A percentile compares a stretch with the other conserved stretches of the same genome.
phyloP scores from a whole-genome alignment of 164 flowering plant species.

The Piper betle region DNA sequence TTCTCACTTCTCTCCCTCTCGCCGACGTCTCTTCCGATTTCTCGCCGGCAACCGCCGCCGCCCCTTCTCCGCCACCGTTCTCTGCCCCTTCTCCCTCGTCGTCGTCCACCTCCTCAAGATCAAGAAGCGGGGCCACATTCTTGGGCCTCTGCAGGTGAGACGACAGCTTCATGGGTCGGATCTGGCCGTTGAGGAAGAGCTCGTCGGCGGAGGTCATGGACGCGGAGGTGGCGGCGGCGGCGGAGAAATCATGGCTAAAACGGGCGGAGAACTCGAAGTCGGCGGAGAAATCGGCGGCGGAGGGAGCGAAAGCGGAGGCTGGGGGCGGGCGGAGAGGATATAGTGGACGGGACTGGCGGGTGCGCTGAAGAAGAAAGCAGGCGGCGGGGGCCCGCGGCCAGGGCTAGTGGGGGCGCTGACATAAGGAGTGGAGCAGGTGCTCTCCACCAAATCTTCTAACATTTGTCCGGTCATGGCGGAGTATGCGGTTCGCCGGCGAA shows the following conservation, averaged over 20 bases:
- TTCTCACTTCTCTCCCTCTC: slow-evolving; percentile 11
- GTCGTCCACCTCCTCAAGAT: slow-evolving; percentile 32
- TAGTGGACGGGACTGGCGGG: slow-evolving; percentile 64
- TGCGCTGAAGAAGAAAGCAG: slow-evolving; percentile 49
- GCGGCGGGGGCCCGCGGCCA: slow-evolving; percentile 16
- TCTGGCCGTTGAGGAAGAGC: slow-evolving; percentile 64
- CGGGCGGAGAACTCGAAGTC: slow-evolving; percentile 58
- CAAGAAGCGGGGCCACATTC: slow-evolving; percentile 30
- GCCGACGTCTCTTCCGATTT: neutral
- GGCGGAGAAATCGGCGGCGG: slow-evolving; percentile 3
- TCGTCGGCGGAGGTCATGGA: slow-evolving; percentile 72
- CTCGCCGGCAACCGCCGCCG: neutral
- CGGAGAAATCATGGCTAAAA: slow-evolving; percentile 7
- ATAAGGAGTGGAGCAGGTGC: slow-evolving; percentile 59
- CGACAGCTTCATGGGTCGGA: slow-evolving; percentile 63
- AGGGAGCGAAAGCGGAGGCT: slow-evolving; percentile 3
- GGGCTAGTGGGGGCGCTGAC: slow-evolving; percentile 66
- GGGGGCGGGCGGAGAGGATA: slow-evolving; percentile 12
- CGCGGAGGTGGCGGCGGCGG: slow-evolving; percentile 11
- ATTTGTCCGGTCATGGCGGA: no score
- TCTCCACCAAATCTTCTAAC: slow-evolving; percentile 27
- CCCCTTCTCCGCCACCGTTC: slow-evolving; percentile 1
- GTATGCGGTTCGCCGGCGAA: no score
- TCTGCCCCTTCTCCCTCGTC: slow-evolving; percentile 11
- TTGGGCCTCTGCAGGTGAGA: slow-evolving; percentile 52